A percentile compares a stretch with the other conserved stretches of the same genome.
Evolutionary conservation across 179 eudicot genomes (phyloP).

Genomic region (Dionaea muscipula): DNA sequence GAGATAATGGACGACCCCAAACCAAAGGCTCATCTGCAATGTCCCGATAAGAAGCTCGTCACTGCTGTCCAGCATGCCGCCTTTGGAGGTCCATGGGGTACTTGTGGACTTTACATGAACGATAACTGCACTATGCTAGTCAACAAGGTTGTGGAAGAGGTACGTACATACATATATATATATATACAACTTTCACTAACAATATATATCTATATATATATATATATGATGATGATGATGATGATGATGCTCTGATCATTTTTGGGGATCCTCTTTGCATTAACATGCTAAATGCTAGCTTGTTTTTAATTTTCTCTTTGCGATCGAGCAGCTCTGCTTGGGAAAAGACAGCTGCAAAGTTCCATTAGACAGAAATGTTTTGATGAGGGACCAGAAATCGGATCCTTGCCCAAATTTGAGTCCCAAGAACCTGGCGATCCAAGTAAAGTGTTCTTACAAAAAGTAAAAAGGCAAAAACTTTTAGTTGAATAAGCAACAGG

Average conservation of each 20-base stretch:
- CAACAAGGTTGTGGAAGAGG: neutral
- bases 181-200: neutral
- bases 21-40: neutral
- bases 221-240: no score
- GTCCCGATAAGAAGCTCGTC: conserved; percentile 3
- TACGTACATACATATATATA: neutral
- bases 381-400: conserved; percentile 2
- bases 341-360: conserved; percentile 4
- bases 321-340: neutral
- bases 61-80: neutral
- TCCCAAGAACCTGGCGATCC: conserved; percentile 1
- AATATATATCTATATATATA: neutral
- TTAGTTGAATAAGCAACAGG: no score
- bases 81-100: conserved; percentile 5
- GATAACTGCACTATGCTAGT: neutral
- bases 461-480: no score
- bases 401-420: conserved; percentile 1
- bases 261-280: neutral
- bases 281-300: neutral
- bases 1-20: neutral
- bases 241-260: neutral
- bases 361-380: neutral
- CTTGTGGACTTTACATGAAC: conserved; percentile 3
- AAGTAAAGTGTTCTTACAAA: conserved; percentile 1
- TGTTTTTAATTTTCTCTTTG: neutral